Percentiles rank a stretch among this genome's conserved stretches.
phyloP scores from a whole-genome alignment of 2,329 filamentous ascomycete genomes.

The Phaeoacremonium minimum region DNA sequence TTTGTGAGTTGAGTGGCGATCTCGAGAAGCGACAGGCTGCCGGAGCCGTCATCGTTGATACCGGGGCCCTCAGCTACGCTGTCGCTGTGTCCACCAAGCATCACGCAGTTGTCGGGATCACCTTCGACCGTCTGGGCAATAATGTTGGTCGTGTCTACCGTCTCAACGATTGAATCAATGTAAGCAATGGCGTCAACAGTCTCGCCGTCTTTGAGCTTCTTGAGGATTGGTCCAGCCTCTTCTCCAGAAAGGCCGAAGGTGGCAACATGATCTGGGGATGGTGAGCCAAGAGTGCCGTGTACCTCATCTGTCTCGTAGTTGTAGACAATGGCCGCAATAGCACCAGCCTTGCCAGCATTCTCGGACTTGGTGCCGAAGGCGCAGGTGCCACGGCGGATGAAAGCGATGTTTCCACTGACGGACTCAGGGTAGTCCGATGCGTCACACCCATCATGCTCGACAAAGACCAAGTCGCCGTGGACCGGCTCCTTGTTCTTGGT shows the following conservation, averaged over 20 bases:
- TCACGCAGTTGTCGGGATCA: constrained; percentile 59
- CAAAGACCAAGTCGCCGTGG: constrained; percentile 54
- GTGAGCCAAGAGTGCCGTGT: constrained; percentile 64
- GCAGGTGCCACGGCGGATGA: constrained; percentile 68
- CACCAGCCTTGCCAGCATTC: constrained; percentile 64
- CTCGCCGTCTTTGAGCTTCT: constrained; percentile 47
- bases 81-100: constrained; percentile 62
- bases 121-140: constrained; percentile 57
- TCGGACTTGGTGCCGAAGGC: constrained; percentile 68
- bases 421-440: constrained; percentile 57
- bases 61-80: constrained; percentile 61
- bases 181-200: constrained; percentile 51
- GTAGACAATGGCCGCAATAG: constrained; percentile 68
- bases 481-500: constrained; percentile 57
- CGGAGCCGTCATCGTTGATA: constrained; percentile 76
- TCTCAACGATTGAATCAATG: constrained; percentile 52
- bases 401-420: constrained; percentile 60
- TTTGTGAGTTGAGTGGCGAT: constrained; percentile 54
- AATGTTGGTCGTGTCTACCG: constrained; percentile 54
- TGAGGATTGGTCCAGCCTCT: constrained; percentile 52
- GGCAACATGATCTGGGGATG: constrained; percentile 55
- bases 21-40: constrained; percentile 58
- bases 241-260: constrained; percentile 62
- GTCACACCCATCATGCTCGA: constrained; percentile 60
- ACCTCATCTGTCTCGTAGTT: constrained; percentile 63